Evolutionary conservation across 139 green algal species (phyloP), one percentile per base, ranked within the genome.

Genomic region (Zygnema cylindricum): DNA sequence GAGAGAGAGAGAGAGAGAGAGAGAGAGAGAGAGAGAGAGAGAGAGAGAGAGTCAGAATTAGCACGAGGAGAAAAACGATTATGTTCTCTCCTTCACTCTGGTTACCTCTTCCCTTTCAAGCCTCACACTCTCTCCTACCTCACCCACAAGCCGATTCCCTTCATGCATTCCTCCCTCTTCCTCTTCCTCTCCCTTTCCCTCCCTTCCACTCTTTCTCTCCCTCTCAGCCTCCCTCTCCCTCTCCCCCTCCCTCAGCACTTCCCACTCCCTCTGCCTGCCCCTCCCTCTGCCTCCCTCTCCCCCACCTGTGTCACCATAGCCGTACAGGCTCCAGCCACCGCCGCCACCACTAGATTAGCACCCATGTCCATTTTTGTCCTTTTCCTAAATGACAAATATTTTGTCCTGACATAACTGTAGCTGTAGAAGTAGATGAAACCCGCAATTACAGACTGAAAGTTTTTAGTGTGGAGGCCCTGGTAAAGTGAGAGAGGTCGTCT

Each of bases 391-490:
- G 39, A 33, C 32, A 91, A 57, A 69, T 89, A 92, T 69, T 55
- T 41, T 32, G n/a, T 30, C 81, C 88, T 92, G 30, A 94, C 55
- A 79, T 87, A 90, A 16, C 30, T 75, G 54, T 93, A 94, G 25
- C 57, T 76, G 81, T 91, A 94, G 39, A 94, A 94, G 77, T 92
- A 94, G 32, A 92, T 30, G 63, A 94, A 94, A 30, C 73, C 71
- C 2, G 86, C 73, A 2, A 89, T 11, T 21, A 94, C 75, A 3
- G 73, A 69, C 25, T 94, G 91, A 36, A 88, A 33, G 35, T 77
- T 86, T 85, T 94, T 94, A 23, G 79, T 87, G 22, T 35, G 81
- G 40, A 93, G 38, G 1, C 91, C 91, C n/a, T 55, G 43, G 55
- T 89, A 94, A 36, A 94, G 42, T 30, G 39, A 83, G 7, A 43